These are phyloP conservation scores for Amaranthus palmeri DNA, from an alignment of 148 eudicot species.

Conservation along the genomic window DNA sequence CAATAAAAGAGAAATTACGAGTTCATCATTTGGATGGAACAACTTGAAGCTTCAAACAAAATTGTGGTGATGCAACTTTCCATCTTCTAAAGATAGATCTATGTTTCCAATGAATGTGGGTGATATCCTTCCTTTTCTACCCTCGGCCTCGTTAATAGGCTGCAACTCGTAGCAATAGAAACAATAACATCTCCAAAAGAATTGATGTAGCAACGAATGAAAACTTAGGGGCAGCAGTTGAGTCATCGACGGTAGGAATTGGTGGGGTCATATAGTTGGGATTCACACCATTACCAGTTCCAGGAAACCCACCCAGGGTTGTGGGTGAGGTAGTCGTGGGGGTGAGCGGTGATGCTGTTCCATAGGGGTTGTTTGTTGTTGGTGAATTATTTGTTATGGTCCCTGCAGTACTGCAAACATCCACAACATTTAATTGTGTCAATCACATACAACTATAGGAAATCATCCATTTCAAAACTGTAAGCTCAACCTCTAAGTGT, in stretches of 20 bases:
- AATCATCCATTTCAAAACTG: too few relatives aligned
- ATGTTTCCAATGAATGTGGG: too few relatives aligned
- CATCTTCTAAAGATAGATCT: background rate
- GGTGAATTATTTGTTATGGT: conserved; percentile 20
- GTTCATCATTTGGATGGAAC: background rate
- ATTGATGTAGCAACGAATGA: background rate
- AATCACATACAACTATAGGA: too few relatives aligned
- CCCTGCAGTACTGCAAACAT: conserved; percentile 22
- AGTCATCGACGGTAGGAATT: conserved; percentile 21
- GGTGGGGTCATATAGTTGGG: conserved; percentile 29
- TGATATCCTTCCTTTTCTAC: background rate
- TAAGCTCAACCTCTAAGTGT: too few relatives aligned
- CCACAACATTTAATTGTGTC: background rate
- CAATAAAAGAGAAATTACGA: background rate
- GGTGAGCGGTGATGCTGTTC: conserved; percentile 18
- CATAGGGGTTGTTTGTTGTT: conserved; percentile 22
- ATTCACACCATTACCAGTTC: conserved; percentile 3
- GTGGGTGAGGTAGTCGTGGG: conserved; percentile 21
- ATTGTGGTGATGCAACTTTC: conserved; percentile 22
- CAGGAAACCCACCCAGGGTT: background rate
- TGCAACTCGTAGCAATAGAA: conserved; percentile 11
- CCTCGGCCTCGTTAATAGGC: background rate
- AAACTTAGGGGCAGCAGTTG: background rate
- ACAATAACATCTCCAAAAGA: background rate
- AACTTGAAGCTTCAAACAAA: conserved; percentile 17